A percentile compares a stretch with the other conserved stretches of the same genome.
phyloP scores from a whole-genome alignment of 495 filamentous ascomycete species.

The Rostrohypoxylon terebratum region DNA sequence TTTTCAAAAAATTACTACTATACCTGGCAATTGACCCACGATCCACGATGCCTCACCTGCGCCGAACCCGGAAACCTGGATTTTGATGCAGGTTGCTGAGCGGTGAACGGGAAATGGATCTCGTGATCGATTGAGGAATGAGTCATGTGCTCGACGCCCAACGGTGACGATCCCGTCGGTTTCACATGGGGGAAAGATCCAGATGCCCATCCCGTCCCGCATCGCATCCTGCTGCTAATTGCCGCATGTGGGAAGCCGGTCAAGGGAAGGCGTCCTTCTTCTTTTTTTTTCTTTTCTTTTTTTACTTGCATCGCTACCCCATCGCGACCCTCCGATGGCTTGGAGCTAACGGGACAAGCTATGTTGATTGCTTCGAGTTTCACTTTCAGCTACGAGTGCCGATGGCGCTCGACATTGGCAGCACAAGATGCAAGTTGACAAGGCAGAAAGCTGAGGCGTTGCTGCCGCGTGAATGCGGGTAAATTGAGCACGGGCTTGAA shows the following conservation, averaged over 20 bases:
- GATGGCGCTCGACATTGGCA: constrained; percentile 13
- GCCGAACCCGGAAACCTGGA: constrained; percentile 25
- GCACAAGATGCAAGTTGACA: neutral
- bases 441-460: constrained; percentile 25
- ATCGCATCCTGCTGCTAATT: constrained; percentile 24
- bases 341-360: neutral
- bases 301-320: neutral
- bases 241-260: constrained; percentile 35
- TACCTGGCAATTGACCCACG: constrained; percentile 1
- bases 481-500: constrained; percentile 1
- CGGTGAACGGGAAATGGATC: constrained; percentile 36
- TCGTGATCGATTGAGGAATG: constrained; percentile 30
- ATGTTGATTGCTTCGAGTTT: constrained; percentile 9
- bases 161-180: constrained; percentile 34
- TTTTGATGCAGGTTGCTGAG: constrained; percentile 16
- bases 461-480: constrained; percentile 37
- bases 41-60: constrained; percentile 1
- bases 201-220: neutral
- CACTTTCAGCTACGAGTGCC: constrained; percentile 33
- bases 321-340: constrained; percentile 12
- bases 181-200: constrained; percentile 26
- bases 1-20: neutral
- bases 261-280: constrained; percentile 20
- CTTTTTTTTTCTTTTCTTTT: neutral
- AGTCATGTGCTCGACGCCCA: constrained; percentile 40